Conservation (phyloP, 176 grass and related monocot genomes). For the Neostapfia colusana region DNA sequence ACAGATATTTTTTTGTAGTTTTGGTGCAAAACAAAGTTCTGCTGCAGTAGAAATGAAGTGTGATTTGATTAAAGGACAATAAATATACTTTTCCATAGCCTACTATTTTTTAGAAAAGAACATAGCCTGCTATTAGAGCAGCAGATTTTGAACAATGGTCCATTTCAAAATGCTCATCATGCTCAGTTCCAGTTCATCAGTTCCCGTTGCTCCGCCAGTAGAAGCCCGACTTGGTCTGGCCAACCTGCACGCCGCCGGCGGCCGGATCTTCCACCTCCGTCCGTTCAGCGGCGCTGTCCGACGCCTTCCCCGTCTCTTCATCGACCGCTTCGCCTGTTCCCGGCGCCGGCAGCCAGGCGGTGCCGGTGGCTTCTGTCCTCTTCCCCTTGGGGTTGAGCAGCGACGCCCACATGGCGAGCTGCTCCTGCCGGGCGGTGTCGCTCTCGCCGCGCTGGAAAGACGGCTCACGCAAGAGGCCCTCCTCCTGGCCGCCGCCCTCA, state of each 20-base stretch:
- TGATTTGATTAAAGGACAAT: not conserved
- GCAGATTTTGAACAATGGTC: not conserved
- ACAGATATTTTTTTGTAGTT: not conserved
- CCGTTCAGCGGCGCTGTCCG: not conserved
- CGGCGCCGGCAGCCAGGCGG: constrained; percentile 7
- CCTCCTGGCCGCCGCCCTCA: not conserved
- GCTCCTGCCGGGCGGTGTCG: constrained; percentile 36
- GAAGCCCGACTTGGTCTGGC: constrained; percentile 14
- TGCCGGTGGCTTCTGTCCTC: not conserved
- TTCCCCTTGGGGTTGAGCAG: constrained; percentile 43
- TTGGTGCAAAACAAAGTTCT: not conserved
- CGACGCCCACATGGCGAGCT: constrained; percentile 56
- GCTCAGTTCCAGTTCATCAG: not conserved
- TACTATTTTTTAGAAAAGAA: too few species aligned
- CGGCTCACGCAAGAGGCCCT: not conserved
- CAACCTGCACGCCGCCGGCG: not conserved
- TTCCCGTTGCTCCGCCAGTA: constrained; percentile 39
- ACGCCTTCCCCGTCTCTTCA: constrained; percentile 13
- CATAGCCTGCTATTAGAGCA: not conserved
- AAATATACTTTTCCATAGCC: not conserved
- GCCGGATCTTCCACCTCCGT: not conserved
- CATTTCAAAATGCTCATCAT: not conserved
- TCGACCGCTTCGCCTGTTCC: constrained; percentile 17
- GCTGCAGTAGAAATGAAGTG: not conserved
- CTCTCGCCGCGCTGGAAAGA: not conserved